Base-by-base conservation (phyloP, 345 rosid genomes). In the Toxicodendron radicans region DNA sequence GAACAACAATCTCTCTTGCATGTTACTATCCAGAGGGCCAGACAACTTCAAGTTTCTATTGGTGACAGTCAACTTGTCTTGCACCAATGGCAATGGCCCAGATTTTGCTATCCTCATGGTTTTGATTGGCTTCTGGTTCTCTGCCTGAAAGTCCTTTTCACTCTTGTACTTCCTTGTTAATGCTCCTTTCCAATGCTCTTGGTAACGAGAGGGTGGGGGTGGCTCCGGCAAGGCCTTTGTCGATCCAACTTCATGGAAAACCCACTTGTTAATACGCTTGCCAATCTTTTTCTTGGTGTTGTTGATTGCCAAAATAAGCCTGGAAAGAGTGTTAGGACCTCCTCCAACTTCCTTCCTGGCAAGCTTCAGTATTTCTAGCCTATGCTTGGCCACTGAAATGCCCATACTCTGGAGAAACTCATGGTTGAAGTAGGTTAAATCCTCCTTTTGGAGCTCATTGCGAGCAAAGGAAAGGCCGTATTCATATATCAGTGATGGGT, bases 391-490 rank as follows among this genome's bases (percentile, higher is more conserved):
- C 5, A 92, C 87, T 24, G 82, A 78, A 48, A 94, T 84, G 41
- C 98, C 98, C 85, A 88, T 89, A 76, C 90, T 85, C 32, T 79
- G 88, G 63, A 94, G 98, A 72, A 86, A 88, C 24, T 86, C 95
- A 68, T 94, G 97, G 87, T 89, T 81, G 77, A 94, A 91, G 79
- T 79, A 72, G 61, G 83, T n/a, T n/a, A 94, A 64, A 70, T 94
- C 98, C 66, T 90, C 93, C 20, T 70, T 72, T 30, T 75, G 85
- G 70, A 94, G 95, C 83, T 94, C 85, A 58, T 90, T 92, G 16
- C 82, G 85, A 5, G 85, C 70, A 58, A 94, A 85, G 14, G 76
- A 76, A 45, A 87, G 88, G 69, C 91, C 93, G 58, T 94, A 92
- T 59, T 88, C 87, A 32, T 91, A 90, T 79, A 82, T 78, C 1